These are phyloP conservation scores for Solanum clarkiae DNA, from an alignment of 257 asterid species.

Conservation along the genomic window DNA sequence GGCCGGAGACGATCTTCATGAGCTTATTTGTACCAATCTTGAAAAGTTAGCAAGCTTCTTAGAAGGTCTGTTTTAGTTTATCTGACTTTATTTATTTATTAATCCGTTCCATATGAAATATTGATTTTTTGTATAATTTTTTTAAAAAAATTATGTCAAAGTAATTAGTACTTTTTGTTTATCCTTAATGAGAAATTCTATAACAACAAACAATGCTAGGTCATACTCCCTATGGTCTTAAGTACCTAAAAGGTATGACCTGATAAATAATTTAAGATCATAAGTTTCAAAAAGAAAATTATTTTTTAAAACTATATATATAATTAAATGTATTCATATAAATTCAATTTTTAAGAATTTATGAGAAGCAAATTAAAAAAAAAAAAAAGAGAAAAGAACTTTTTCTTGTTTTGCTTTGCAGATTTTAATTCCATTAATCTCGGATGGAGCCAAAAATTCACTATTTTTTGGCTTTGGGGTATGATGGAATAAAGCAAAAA, in stretches of 20 bases:
- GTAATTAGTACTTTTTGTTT: too few relatives aligned
- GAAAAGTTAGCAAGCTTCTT: slow-evolving; percentile 43
- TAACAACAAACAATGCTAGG: not conserved
- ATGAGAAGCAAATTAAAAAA: not conserved
- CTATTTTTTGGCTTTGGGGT: too few relatives aligned
- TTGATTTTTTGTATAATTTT: too few relatives aligned
- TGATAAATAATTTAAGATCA: not conserved
- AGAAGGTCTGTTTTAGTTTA: slow-evolving; percentile 24
- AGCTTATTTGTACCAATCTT: slow-evolving; percentile 23
- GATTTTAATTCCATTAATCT: too few relatives aligned
- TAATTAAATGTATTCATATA: not conserved
- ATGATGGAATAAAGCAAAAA: too few relatives aligned
- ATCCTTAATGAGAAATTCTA: too few relatives aligned
- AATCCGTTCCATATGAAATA: too few relatives aligned
- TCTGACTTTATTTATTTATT: not conserved
- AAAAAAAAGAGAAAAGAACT: not conserved
- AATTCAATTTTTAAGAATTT: not conserved
- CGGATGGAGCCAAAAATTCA: too few relatives aligned
- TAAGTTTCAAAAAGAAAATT: not conserved
- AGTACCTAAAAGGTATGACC: too few relatives aligned
- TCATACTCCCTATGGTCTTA: not conserved
- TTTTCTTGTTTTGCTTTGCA: not conserved
- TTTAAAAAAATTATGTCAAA: too few relatives aligned
- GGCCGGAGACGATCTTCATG: slow-evolving; percentile 81
- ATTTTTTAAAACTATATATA: not conserved